These are phyloP conservation scores for Anthracocystis setariae DNA, from an alignment of 1,284 basidiomycete genomes.

Conservation along the genomic window DNA sequence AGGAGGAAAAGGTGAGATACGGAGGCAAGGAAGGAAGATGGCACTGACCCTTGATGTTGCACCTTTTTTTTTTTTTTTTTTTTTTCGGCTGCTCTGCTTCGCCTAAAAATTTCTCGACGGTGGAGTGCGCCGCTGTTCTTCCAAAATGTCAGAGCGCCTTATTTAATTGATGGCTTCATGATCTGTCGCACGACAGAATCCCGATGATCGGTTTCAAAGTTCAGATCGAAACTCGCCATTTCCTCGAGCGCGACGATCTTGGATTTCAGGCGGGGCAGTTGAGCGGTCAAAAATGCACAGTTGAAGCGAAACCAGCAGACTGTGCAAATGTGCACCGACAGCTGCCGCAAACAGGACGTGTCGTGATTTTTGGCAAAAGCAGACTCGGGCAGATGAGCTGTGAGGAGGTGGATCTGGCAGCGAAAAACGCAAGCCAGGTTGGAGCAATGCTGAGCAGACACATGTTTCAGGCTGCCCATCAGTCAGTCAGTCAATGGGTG, in stretches of 20 bases:
- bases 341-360: conserved; percentile 15
- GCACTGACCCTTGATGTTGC: neutral
- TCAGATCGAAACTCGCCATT: neutral
- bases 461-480: neutral
- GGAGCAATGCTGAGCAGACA: neutral
- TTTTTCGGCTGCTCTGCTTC: conserved; percentile 1
- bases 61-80: neutral
- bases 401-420: neutral
- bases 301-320: conserved; percentile 4
- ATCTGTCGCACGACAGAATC: too few species aligned
- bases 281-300: conserved; percentile 12
- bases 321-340: too few species aligned
- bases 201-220: too few species aligned
- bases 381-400: conserved; percentile 16
- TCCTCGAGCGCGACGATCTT: neutral
- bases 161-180: too few species aligned
- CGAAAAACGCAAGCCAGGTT: neutral
- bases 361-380: conserved; percentile 17
- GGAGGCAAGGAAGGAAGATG: neutral
- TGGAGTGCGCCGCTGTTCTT: conserved; percentile 12
- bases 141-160: conserved; percentile 1
- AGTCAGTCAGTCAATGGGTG: neutral
- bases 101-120: conserved; percentile 27
- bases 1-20: neutral
- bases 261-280: neutral